Evolutionary conservation across 2,329 filamentous ascomycete genomes (phyloP), one percentile per base, ranked within the genome.

Genomic region (Mycosphaerella sp.): DNA sequence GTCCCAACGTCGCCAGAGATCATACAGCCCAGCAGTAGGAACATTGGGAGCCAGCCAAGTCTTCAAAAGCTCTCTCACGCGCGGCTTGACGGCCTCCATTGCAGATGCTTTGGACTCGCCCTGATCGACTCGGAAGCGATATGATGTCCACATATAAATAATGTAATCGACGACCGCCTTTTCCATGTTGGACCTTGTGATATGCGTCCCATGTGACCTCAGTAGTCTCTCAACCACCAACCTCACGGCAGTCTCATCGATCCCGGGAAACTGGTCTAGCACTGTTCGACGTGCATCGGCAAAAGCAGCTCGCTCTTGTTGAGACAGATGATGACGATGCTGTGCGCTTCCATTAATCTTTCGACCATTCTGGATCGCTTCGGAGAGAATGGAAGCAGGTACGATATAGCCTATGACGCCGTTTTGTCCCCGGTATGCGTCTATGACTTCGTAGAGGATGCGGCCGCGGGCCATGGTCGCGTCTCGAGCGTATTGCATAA

Each of bases 401-500:
- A 57, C 34, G 21, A 55, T 49, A 32, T 60, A 60, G 31, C 58
- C 58, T 17, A 51, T 14, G 29, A 51, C 36, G 23, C 7, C 11
- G 9, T 38, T 34, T n/a, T 41, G 34, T 17, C 32, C 32, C 11
- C 11, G 32, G 32, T 34, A 7, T 6, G 43, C 26, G 41, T 31
- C 26, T 12, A 45, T 21, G 31, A 60, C 50, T 55, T 58, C 55
- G 51, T 60, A 60, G 3, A 58, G 47, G 7, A 60, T 51, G 14
- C 53, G 53, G 2, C 55, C 55, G 55, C 53, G 47, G 2, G 57
- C 55, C 7, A 54, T 36, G 17, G 55, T 57, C 55, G 58, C 58
- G 6, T 49, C 50, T 26, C 53, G 58, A 38, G 50, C 55, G 38
- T 58, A 57, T 40, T 57, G 48, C 21, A 57, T 10, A 6, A 51